Base-by-base conservation (phyloP, 257 asterid genomes). In the Mitragyna speciosa region DNA sequence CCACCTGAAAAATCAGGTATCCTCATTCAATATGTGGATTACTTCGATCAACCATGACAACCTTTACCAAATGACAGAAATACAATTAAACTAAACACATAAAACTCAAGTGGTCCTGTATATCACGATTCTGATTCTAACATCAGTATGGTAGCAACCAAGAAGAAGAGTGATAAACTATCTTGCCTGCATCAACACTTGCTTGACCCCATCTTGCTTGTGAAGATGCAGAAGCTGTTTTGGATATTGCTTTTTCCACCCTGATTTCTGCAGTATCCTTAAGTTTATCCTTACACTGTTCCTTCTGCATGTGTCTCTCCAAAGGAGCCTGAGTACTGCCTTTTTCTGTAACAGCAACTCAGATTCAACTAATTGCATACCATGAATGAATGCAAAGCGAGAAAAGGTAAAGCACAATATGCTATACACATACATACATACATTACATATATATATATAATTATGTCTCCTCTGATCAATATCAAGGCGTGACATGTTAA, bases 121-220 rank as follows among this genome's bases (percentile, higher is more conserved):
- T 28, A 30, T 24, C 2, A 61, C 2, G 33, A 30, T 28, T 64
- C 8, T 28, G 33, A 30, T 28, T 64, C 8, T 28, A 64, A 64
- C 4, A 26, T 12, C 10, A 64, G 11, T 41, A 7, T 14, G 0
- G 12, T 9, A 64, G 41, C 30, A 78, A 67, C 51, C 30, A 73
- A 36, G 59, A 47, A 69, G 30, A 56, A 76, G 19, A 69, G 51
- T 4, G 47, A 20, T 39, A 77, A 80, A 73, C 58, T 56, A 26
- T 83, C 91, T 85, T 86, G 81, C 92, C 92, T 83, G 91, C 83
- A 71, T 69, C 59, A 74, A 73, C 65, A 71, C 48, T 64, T 39
- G 77, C 79, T 70, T 41, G 84, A 76, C 80, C 82, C 76, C 71
- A 43, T 59, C 20, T n/a, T 30, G 19, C 30, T 16, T 52, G 36